Evolutionary conservation across 768 basidiomycete species (phyloP).

Genomic region (Guyanaporus albipodus): DNA sequence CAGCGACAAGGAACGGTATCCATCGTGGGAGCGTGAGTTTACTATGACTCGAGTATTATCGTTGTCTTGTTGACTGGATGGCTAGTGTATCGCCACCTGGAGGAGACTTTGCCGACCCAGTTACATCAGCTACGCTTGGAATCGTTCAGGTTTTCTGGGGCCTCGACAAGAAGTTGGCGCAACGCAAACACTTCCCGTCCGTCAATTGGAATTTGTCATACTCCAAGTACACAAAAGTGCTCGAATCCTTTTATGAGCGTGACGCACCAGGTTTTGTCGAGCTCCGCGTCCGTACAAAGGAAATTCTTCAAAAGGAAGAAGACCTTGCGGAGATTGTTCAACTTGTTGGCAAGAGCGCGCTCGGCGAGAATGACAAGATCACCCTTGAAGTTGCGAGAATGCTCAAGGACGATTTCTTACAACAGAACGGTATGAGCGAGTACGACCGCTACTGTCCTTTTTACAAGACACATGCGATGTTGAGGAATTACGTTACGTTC

Average conservation of each 20-base stretch:
- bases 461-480: constrained; percentile 97
- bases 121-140: constrained; percentile 94
- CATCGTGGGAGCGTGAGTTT: constrained; percentile 94
- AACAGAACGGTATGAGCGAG: constrained; percentile 98
- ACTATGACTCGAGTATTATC: not conserved
- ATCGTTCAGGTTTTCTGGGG: constrained; percentile 99
- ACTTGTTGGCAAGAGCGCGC: constrained; percentile 96
- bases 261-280: constrained; percentile 95
- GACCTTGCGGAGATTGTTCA: constrained; percentile 99
- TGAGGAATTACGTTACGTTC: constrained; percentile 91
- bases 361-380: constrained; percentile 97
- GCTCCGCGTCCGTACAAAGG: constrained; percentile 86
- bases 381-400: constrained; percentile 95
- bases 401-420: constrained; percentile 96
- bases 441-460: constrained; percentile 98
- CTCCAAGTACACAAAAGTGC: constrained; percentile 94
- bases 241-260: constrained; percentile 89
- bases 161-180: constrained; percentile 97
- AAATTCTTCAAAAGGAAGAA: constrained; percentile 97
- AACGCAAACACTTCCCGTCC: constrained; percentile 99
- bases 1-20: constrained; percentile 89
- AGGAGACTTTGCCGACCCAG: constrained; percentile 99
- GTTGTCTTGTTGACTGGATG: constrained; percentile 8
- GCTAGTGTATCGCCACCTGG: constrained; percentile 94
- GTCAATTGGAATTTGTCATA: constrained; percentile 99